These are phyloP conservation scores for Cercis canadensis DNA, from an alignment of 306 rosid genomes.

Conservation along the genomic window DNA sequence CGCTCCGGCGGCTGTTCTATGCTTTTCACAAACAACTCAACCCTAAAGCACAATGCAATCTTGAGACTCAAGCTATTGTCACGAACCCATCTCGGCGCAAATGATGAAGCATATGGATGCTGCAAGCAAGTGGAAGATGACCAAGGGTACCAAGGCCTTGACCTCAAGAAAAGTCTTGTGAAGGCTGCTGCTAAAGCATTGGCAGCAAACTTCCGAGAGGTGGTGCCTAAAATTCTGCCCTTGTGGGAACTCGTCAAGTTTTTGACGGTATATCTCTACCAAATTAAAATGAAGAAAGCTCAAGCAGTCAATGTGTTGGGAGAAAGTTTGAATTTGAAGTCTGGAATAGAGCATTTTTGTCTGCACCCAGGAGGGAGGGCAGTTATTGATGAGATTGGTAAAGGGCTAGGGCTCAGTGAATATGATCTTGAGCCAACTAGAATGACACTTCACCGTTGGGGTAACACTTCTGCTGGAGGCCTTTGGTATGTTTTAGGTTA, in stretches of 20 bases:
- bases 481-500: constrained; percentile 65
- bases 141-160: constrained; percentile 48
- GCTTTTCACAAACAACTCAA: constrained; percentile 51
- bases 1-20: constrained; percentile 57
- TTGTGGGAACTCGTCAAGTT: constrained; percentile 40
- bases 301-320: neutral
- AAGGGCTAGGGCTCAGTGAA: constrained; percentile 45
- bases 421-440: constrained; percentile 59
- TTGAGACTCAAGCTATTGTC: constrained; percentile 41
- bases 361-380: constrained; percentile 57
- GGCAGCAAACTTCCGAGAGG: constrained; percentile 40
- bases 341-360: constrained; percentile 57
- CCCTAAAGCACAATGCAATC: constrained; percentile 39
- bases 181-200: constrained; percentile 54
- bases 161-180: constrained; percentile 48
- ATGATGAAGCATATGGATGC: constrained; percentile 53
- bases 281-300: neutral
- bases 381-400: constrained; percentile 53
- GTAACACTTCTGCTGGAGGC: constrained; percentile 64
- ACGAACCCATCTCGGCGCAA: constrained; percentile 50
- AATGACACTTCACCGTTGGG: constrained; percentile 61
- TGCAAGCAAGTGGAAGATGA: constrained; percentile 57
- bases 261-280: neutral
- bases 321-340: constrained; percentile 40
- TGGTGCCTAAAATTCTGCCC: constrained; percentile 50